phyloP scores from a whole-genome alignment of 331 rosid genomes.

The Spiraea crenata region DNA sequence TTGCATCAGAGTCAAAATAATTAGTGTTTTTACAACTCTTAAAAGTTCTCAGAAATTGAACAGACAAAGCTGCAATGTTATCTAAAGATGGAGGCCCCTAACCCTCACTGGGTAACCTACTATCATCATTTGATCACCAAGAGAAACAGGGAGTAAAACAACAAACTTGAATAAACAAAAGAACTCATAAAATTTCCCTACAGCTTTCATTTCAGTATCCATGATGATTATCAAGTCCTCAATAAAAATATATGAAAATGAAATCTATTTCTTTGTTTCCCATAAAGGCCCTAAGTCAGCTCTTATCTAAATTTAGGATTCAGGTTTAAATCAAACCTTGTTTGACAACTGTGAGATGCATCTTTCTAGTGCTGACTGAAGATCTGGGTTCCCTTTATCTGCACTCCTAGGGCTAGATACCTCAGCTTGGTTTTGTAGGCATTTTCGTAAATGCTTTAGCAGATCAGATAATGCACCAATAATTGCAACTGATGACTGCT shows the following conservation, averaged over 20 bases:
- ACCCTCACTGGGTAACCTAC: not conserved
- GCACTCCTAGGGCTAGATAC: constrained; percentile 43
- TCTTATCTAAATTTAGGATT: not conserved
- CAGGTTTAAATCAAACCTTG: constrained; percentile 49
- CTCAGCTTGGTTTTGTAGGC: constrained; percentile 64
- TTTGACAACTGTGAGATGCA: constrained; percentile 67
- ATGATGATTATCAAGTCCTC: not conserved
- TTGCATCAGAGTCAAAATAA: not conserved
- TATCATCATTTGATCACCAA: not conserved
- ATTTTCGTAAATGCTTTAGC: constrained; percentile 76
- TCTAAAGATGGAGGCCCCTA: not conserved
- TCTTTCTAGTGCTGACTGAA: constrained; percentile 64
- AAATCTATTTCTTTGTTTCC: too few species aligned
- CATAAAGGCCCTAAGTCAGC: too few species aligned
- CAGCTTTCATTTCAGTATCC: not conserved
- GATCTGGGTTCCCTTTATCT: constrained; percentile 51
- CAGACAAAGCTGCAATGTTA: not conserved
- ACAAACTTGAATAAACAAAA: not conserved
- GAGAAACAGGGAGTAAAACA: not conserved
- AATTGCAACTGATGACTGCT: constrained; percentile 56
- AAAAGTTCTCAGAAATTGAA: not conserved
- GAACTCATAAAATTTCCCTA: not conserved
- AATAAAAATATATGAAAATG: too few species aligned
- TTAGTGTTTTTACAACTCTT: not conserved
- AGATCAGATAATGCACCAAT: constrained; percentile 75